Evolutionary conservation across 371 early-diverging fungal genomes (phyloP).

Genomic region (Syncephalastrum racemosum): DNA sequence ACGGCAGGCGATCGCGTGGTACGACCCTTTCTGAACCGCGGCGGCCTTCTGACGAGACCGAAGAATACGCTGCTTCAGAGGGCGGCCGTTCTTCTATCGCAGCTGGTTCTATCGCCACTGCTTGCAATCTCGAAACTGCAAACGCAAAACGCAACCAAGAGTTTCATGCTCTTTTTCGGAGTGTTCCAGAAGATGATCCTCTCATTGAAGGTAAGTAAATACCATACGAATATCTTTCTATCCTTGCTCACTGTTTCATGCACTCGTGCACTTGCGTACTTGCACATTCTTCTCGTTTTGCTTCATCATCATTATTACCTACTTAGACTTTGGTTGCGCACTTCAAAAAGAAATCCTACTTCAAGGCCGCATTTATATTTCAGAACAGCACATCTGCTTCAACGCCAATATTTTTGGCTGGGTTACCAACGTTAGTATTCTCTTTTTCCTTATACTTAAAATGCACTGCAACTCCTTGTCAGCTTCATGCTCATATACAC

Average conservation of each 20-base stretch:
- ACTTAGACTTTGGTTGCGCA: conserved; percentile 84
- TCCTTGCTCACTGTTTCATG: not conserved
- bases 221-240: not conserved
- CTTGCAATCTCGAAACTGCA: conserved; percentile 29
- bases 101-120: conserved; percentile 21
- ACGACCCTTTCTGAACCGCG: not conserved
- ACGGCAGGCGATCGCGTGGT: too few relatives aligned
- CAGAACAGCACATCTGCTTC: conserved; percentile 86
- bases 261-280: not conserved
- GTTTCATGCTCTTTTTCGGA: conserved; percentile 64
- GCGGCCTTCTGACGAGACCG: conserved; percentile 14
- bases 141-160: conserved; percentile 58
- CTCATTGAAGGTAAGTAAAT: conserved; percentile 59
- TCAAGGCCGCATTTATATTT: conserved; percentile 90
- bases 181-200: conserved; percentile 65
- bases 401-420: conserved; percentile 97
- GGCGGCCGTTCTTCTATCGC: conserved; percentile 10
- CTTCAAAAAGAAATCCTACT: conserved; percentile 91
- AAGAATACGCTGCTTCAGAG: conserved; percentile 8
- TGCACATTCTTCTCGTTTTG: too few relatives aligned
- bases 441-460: too few relatives aligned
- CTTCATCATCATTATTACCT: too few relatives aligned
- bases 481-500: not conserved
- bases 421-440: conserved; percentile 74
- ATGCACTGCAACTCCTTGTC: not conserved